phyloP scores from a whole-genome alignment of 257 asterid species.

The Schizonepeta tenuifolia region DNA sequence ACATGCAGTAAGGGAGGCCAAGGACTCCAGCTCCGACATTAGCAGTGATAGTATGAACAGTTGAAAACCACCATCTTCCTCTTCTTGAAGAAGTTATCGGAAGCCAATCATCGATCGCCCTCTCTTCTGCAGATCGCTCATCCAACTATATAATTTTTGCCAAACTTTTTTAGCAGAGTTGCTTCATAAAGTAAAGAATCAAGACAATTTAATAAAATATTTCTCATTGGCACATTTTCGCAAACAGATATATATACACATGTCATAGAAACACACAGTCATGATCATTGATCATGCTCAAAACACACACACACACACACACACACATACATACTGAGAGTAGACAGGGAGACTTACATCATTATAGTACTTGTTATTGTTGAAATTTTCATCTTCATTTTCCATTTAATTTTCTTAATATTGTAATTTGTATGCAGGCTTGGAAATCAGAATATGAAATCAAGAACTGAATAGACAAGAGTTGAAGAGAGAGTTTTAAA shows the following conservation, averaged over 20 bases:
- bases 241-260: too few species aligned
- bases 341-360: not conserved
- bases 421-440: not conserved
- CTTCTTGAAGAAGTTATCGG: not conserved
- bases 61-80: constrained; percentile 11
- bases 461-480: not conserved
- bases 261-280: too few species aligned
- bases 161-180: too few species aligned
- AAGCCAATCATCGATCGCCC: constrained; percentile 11
- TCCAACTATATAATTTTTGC: not conserved
- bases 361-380: not conserved
- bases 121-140: not conserved
- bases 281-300: not conserved
- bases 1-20: not conserved
- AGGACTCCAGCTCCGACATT: constrained; percentile 10
- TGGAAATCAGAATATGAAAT: not conserved
- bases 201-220: too few species aligned
- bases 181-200: too few species aligned
- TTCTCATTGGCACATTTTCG: not conserved
- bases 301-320: not conserved
- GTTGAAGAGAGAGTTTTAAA: not conserved
- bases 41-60: not conserved
- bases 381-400: not conserved
- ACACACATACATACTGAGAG: not conserved
- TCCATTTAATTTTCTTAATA: not conserved